phyloP scores from a whole-genome alignment of 257 asterid genomes.

The Striga asiatica region DNA sequence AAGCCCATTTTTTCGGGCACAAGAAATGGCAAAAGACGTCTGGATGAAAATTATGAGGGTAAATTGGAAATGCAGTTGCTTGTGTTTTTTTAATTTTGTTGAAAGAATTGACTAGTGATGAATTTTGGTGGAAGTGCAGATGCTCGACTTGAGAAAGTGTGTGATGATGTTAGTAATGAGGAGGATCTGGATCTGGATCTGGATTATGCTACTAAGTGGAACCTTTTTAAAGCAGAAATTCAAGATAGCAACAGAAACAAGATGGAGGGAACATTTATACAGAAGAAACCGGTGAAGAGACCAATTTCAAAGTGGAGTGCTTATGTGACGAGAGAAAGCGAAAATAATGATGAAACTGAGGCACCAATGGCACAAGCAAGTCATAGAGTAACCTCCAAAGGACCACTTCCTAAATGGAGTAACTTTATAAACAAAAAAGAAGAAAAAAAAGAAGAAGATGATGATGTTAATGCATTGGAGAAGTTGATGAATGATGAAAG shows the following conservation, averaged over 20 bases:
- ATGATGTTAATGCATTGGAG: constrained; percentile 25
- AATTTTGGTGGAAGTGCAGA: not conserved
- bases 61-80: not conserved
- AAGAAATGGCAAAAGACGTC: constrained; percentile 16
- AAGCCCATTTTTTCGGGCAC: constrained; percentile 30
- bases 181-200: not conserved
- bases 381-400: constrained; percentile 15
- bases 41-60: constrained; percentile 22
- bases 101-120: not conserved
- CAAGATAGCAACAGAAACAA: constrained; percentile 12
- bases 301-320: constrained; percentile 18
- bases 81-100: not conserved
- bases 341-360: not conserved
- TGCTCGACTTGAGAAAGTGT: not conserved
- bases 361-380: not conserved
- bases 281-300: constrained; percentile 9
- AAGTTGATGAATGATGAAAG: constrained; percentile 22
- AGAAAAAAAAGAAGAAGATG: constrained; percentile 14
- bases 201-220: constrained; percentile 16
- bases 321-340: not conserved
- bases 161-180: not conserved
- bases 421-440: constrained; percentile 27
- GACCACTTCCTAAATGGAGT: constrained; percentile 53
- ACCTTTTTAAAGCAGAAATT: constrained; percentile 10
- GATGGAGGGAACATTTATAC: constrained; percentile 5